Base-by-base conservation (phyloP, 176 grass and related monocot species). In the Ensete ventricosum region DNA sequence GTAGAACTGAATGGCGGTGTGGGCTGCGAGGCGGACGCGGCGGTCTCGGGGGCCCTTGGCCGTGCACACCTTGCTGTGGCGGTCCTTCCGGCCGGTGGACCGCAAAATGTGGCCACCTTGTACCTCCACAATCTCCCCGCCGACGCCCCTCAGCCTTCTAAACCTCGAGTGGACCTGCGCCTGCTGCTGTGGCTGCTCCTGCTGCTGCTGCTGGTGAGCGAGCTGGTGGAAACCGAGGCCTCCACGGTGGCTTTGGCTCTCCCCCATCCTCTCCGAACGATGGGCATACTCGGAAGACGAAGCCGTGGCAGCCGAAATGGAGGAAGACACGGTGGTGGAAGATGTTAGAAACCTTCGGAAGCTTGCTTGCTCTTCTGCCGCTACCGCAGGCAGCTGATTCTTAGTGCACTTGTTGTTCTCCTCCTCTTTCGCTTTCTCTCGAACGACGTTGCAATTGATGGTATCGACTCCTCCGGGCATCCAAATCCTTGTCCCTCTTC, bases 401-500 rank as follows among this genome's bases (percentile, higher is more conserved):
- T 43, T 4, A 43, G 34, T 43, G 34, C 34, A 43, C 34, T 43
- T 69, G 57, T 8, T 55, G 74, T 9, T 76, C 73, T 55, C 71
- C 82, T 9, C n/a, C 81, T 9, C 69, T 79, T 74, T 26, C 81
- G 66, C 74, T 83, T 82, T 76, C 83, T 81, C 88, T 83, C 73
- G 54, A 77, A 67, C 83, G 81, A 19, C 14, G 14, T 55, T 71
- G 75, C 78, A 64, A 83, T 63, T 69, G 88, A 84, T 93, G 80
- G 80, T 91, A 85, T 58, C 86, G 86, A 82, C 78, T 89, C 86
- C 75, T 80, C 72, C 78, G 70, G 53, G 93, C 87, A 96, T 96
- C 93, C 93, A 96, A 89, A 90, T 90, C 87, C 86, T 84, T 83
- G 80, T 70, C 43, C 87, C 83, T 54, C 71, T 79, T 73, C 34